Percentiles rank a stretch among this genome's conserved stretches.
phyloP scores from a whole-genome alignment of 805 yeast species.

The Kluyveromyces dobzhanskii region DNA sequence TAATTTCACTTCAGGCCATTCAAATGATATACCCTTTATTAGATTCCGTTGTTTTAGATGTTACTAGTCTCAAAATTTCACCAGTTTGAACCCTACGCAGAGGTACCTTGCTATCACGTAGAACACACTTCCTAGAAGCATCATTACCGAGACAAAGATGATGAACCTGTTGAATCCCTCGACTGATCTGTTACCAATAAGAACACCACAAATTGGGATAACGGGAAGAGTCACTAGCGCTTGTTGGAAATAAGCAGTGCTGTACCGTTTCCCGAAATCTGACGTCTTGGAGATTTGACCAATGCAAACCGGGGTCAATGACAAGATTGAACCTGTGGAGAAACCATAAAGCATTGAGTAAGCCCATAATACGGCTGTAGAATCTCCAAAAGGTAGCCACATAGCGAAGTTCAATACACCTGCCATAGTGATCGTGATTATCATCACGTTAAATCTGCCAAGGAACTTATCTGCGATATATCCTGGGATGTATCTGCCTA shows the following conservation, averaged over 20 bases:
- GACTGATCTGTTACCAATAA: conserved; percentile 31
- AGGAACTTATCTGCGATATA: conserved; percentile 34
- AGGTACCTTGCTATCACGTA: conserved; percentile 35
- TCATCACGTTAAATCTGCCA: conserved; percentile 48
- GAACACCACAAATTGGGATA: conserved; percentile 43
- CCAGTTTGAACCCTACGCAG: conserved; percentile 36
- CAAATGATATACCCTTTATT: no score
- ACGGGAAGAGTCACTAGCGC: conserved; percentile 42
- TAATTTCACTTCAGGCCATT: no score
- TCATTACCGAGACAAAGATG: conserved; percentile 35
- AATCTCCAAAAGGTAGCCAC: conserved; percentile 38
- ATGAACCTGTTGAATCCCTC: conserved; percentile 36
- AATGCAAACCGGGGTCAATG: conserved; percentile 51
- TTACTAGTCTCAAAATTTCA: neutral
- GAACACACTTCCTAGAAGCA: conserved; percentile 30
- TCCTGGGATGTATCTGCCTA: conserved; percentile 41
- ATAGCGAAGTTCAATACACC: conserved; percentile 30
- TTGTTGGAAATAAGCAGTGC: conserved; percentile 50
- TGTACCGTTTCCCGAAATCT: conserved; percentile 47
- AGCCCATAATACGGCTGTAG: conserved; percentile 31
- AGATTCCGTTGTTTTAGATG: no score
- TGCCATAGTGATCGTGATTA: conserved; percentile 29
- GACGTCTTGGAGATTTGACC: conserved; percentile 50
- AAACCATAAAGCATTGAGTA: conserved; percentile 47
- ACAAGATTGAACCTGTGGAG: conserved; percentile 45